A percentile compares a stretch with the other conserved stretches of the same genome.
phyloP scores from a whole-genome alignment of 176 grass and related monocot species.

The Calamus simplicifolius region DNA sequence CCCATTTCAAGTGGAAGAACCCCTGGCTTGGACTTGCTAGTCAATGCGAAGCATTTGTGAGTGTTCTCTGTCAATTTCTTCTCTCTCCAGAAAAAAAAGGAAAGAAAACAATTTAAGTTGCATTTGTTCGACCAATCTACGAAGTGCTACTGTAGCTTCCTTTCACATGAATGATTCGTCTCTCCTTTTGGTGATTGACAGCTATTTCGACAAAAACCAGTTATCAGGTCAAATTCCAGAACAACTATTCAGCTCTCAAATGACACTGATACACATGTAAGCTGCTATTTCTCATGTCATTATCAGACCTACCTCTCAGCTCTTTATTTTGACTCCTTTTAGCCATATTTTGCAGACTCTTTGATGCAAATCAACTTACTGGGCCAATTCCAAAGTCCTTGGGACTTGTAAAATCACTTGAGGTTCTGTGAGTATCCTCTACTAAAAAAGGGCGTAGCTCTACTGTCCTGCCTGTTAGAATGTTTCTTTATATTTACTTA shows the following conservation, averaged over 20 bases:
- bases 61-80: slow-evolving; percentile 6
- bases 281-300: slow-evolving; percentile 1
- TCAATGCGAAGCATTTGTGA: slow-evolving; percentile 60
- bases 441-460: too few relatives aligned
- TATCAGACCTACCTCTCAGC: too few relatives aligned
- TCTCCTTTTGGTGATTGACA: slow-evolving; percentile 22
- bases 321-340: slow-evolving; percentile 14
- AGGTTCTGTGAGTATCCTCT: slow-evolving; percentile 50
- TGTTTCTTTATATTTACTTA: too few relatives aligned
- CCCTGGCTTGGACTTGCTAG: slow-evolving; percentile 62
- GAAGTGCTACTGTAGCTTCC: slow-evolving; percentile 1
- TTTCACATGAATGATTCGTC: slow-evolving; percentile 15
- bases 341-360: slow-evolving; percentile 40
- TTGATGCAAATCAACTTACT: slow-evolving; percentile 59
- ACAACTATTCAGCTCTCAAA: slow-evolving; percentile 48
- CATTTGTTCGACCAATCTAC: not conserved
- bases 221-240: slow-evolving; percentile 47
- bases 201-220: slow-evolving; percentile 84
- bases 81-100: not conserved
- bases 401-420: slow-evolving; percentile 32
- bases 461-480: too few relatives aligned
- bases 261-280: slow-evolving; percentile 76
- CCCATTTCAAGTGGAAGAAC: slow-evolving; percentile 41
- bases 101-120: not conserved
- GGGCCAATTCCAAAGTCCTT: slow-evolving; percentile 55